Percentiles rank a stretch among this genome's conserved stretches.
Evolutionary conservation across 148 eudicot genomes (phyloP).

Genomic region (Vaccinium darrowii): DNA sequence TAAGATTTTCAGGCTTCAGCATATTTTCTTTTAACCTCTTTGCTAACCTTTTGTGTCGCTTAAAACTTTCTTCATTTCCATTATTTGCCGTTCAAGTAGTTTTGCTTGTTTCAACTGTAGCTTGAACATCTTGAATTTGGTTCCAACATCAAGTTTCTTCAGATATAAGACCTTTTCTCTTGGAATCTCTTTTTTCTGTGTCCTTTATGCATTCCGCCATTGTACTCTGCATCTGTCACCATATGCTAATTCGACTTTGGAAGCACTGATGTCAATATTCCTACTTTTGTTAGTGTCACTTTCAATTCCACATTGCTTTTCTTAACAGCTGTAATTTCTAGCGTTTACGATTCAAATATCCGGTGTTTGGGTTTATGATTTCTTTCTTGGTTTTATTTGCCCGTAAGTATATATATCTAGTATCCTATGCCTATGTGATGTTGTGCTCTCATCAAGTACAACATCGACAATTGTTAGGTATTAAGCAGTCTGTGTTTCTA

Average conservation of each 20-base stretch:
- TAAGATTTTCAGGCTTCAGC: background rate
- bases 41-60: background rate
- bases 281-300: background rate
- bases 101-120: background rate
- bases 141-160: background rate
- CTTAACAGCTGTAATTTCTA: background rate
- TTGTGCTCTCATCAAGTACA: background rate
- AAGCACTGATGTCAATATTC: too few relatives aligned
- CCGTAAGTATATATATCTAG: background rate
- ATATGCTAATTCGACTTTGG: too few relatives aligned
- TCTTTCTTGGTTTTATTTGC: background rate
- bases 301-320: background rate
- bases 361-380: background rate
- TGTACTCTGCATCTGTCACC: background rate
- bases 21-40: background rate
- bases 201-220: background rate
- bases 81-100: background rate
- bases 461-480: background rate
- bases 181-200: background rate
- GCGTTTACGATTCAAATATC: background rate
- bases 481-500: background rate
- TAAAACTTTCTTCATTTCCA: background rate
- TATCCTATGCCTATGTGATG: background rate
- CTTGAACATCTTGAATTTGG: slow-evolving; percentile 1
- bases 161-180: background rate